Evolutionary conservation across 169 alveolate species (phyloP), one percentile per base, ranked within the genome.

Genomic region (Cryptosporidium ryanae): DNA sequence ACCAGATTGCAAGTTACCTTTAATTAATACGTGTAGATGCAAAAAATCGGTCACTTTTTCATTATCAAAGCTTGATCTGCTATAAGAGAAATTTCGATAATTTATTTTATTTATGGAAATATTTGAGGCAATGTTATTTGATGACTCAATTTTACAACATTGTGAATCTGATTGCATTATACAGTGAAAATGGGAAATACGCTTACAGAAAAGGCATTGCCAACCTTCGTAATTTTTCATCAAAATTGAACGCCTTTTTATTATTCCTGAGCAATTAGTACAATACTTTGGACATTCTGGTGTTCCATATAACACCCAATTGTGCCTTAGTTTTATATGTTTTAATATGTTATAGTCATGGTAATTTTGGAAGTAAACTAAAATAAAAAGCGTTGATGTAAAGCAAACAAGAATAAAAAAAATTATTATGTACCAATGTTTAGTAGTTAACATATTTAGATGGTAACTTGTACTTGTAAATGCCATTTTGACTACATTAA

Each of bases 271-370:
- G 48, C 87, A 76, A 2, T 76, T 5, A 4, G 87, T 76, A 25
- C 87, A 76, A 48, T 76, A 76, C 27, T 61, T 76, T 12, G 87
- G 87, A 76, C 59, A 61, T 59, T 61, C 71, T 15, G 87, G 71
- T 6, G 87, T 76, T 76, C 59, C 87, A 76, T 76, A 76, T 38
- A 76, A 48, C 2, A 76, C 64, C 87, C 87, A 76, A 15, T 76
- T 31, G 38, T 76, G 87, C 61, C 71, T 76, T 61, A 76, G 63
- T 27, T 76, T 76, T 23, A 76, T 76, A 46, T 76, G 87, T 65
- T 63, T 76, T n/a, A 76, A 61, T 12, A 76, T 76, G 46, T 70
- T 76, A 34, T 38, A 55, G 3, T 54, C 21, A 21, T 59, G 17
- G 21, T 76, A 12, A 25, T 25, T 76, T 76, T 76, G 76, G 23